Evolutionary conservation across 1,284 basidiomycete species (phyloP).

Genomic region (Sporisorium exsertum): DNA sequence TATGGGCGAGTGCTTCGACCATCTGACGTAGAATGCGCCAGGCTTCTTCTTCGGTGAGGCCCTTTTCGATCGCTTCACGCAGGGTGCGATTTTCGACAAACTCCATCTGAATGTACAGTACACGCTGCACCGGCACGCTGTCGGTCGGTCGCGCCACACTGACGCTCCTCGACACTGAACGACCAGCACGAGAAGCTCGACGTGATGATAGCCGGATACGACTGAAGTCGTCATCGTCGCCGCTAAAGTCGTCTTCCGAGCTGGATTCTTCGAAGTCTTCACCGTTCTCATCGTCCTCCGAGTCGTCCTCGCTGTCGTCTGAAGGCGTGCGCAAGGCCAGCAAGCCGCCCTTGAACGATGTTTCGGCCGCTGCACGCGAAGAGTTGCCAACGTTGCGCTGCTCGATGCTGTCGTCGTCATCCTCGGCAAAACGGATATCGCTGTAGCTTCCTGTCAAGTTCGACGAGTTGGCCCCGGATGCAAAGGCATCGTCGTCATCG

Average conservation of each 20-base stretch:
- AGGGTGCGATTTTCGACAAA: conserved; percentile 68
- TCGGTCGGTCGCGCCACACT: conserved; percentile 15
- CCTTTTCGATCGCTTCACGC: conserved; percentile 65
- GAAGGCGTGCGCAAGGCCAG: conserved; percentile 41
- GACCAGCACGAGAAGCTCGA: conserved; percentile 34
- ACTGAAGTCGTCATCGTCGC: conserved; percentile 43
- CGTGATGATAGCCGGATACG: conserved; percentile 43
- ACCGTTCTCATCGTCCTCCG: conserved; percentile 12
- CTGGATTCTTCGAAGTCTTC: conserved; percentile 27
- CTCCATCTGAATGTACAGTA: conserved; percentile 89
- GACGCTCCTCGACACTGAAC: conserved; percentile 34
- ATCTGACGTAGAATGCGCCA: conserved; percentile 92
- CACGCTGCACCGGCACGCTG: conserved; percentile 73
- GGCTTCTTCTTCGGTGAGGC: conserved; percentile 74
- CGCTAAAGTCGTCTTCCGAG: conserved; percentile 37
- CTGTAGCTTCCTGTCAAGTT: conserved; percentile 70
- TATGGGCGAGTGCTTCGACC: conserved; percentile 87
- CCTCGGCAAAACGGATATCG: conserved; percentile 76
- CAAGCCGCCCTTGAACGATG: conserved; percentile 20
- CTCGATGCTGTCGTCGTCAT: conserved; percentile 65
- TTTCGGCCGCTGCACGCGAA: conserved; percentile 15
- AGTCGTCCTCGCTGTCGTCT: conserved; percentile 29
- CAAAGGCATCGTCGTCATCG: conserved; percentile 64
- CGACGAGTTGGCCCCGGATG: conserved; percentile 70
- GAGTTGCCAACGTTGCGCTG: conserved; percentile 13